phyloP scores from a whole-genome alignment of 352 stramenopile species.

The Plasmopara muralis region DNA sequence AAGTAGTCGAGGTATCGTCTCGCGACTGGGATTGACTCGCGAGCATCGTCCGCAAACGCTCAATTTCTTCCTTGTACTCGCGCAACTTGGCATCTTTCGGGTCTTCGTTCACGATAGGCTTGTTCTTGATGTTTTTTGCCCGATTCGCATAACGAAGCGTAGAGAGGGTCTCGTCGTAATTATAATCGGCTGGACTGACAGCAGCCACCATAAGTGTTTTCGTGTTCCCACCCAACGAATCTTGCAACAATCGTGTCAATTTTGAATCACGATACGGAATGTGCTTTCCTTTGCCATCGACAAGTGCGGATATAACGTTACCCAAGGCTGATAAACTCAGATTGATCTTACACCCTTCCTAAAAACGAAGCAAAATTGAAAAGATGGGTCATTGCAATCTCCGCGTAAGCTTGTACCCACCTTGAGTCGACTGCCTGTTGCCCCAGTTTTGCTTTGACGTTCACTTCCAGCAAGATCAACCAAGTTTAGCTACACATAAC shows the following conservation, averaged over 20 bases:
- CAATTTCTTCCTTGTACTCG: slow-evolving; percentile 88
- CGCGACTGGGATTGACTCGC: slow-evolving; percentile 48
- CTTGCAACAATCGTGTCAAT: slow-evolving; percentile 86
- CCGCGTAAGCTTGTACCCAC: slow-evolving; percentile 3
- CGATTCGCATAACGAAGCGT: slow-evolving; percentile 95
- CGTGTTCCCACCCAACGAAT: slow-evolving; percentile 92
- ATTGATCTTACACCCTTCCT: slow-evolving; percentile 87
- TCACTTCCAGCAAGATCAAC: slow-evolving; percentile 79
- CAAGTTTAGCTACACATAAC: slow-evolving; percentile 51
- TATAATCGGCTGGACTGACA: slow-evolving; percentile 91
- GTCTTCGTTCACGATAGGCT: slow-evolving; percentile 93
- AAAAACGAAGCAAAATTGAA: not conserved
- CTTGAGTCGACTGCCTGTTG: slow-evolving; percentile 72
- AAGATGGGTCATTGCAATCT: not conserved
- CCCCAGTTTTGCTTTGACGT: slow-evolving; percentile 78
- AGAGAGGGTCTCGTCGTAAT: slow-evolving; percentile 94
- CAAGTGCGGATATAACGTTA: slow-evolving; percentile 82
- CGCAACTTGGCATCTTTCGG: slow-evolving; percentile 88
- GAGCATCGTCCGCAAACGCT: slow-evolving; percentile 78
- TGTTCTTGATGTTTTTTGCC: slow-evolving; percentile 97
- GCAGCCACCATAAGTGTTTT: slow-evolving; percentile 96
- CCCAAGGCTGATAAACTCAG: slow-evolving; percentile 68
- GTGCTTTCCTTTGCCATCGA: slow-evolving; percentile 80
- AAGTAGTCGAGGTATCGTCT: slow-evolving; percentile 14
- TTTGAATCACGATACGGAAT: slow-evolving; percentile 91